phyloP scores from a whole-genome alignment of 768 basidiomycete species.

The Lactifluus piperatus region DNA sequence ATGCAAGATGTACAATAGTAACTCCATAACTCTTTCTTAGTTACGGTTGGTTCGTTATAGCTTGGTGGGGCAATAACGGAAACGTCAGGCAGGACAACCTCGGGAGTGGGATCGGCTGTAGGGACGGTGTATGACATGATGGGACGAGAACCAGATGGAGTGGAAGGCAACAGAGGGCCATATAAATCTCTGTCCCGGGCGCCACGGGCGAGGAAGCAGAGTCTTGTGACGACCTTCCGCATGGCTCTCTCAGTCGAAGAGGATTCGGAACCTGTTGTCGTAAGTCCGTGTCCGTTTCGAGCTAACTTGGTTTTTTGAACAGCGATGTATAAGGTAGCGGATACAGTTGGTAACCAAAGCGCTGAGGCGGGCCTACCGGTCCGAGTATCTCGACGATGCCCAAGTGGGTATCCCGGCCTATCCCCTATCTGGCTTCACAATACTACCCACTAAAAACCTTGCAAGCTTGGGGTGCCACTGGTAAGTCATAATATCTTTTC shows the following conservation, averaged over 20 bases:
- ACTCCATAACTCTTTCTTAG: slow-evolving; percentile 66
- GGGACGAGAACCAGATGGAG: neutral
- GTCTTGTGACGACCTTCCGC: neutral
- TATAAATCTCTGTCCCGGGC: neutral
- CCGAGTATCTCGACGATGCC: no score
- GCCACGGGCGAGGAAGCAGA: neutral
- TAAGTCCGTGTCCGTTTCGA: no score
- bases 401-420: no score
- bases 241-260: neutral
- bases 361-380: no score
- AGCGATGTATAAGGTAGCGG: no score
- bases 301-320: no score
- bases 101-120: neutral
- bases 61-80: neutral
- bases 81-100: neutral
- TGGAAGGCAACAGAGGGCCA: neutral
- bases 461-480: no score
- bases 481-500: no score
- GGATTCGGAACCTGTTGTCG: no score
- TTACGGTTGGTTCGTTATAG: slow-evolving; percentile 57
- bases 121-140: slow-evolving; percentile 6
- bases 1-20: slow-evolving; percentile 52
- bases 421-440: no score
- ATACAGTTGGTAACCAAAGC: no score
- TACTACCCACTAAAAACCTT: no score